These are phyloP conservation scores for Psilocybe azurescens DNA, from an alignment of 768 basidiomycete genomes.

Conservation along the genomic window DNA sequence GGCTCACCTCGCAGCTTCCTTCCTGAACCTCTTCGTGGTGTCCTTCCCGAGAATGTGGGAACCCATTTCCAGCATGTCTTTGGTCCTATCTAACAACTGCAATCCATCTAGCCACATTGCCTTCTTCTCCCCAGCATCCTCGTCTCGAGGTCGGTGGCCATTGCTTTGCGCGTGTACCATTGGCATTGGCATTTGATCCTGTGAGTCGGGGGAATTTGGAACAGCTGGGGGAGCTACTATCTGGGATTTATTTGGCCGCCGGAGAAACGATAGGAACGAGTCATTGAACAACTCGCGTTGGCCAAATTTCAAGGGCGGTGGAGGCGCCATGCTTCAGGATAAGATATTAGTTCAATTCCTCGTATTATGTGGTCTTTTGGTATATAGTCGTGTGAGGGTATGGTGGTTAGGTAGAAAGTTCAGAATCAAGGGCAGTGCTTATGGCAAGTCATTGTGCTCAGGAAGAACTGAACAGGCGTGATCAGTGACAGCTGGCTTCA, in stretches of 20 bases:
- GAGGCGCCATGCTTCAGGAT: slow-evolving; percentile 18
- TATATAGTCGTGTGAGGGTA: too few species aligned
- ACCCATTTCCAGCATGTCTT: slow-evolving; percentile 29
- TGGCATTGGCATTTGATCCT: slow-evolving; percentile 21
- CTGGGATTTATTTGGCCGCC: slow-evolving; percentile 25
- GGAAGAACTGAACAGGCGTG: too few species aligned
- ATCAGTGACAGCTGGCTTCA: too few species aligned
- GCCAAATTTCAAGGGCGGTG: slow-evolving; percentile 32
- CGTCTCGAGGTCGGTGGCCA: slow-evolving; percentile 11
- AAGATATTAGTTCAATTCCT: neutral
- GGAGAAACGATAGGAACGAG: slow-evolving; percentile 32
- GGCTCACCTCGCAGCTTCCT: slow-evolving; percentile 32
- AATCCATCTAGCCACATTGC: slow-evolving; percentile 25
- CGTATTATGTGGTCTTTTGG: neutral
- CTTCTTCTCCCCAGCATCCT: slow-evolving; percentile 27
- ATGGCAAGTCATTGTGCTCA: too few species aligned
- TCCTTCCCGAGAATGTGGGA: slow-evolving; percentile 28
- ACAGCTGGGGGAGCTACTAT: slow-evolving; percentile 22
- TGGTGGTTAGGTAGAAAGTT: too few species aligned
- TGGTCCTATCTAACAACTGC: slow-evolving; percentile 27
- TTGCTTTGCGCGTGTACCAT: slow-evolving; percentile 14
- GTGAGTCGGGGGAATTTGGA: slow-evolving; percentile 25
- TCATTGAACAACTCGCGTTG: slow-evolving; percentile 31
- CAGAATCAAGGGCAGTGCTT: too few species aligned
- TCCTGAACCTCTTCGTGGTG: slow-evolving; percentile 29